These are phyloP conservation scores for Pyracantha coccinea DNA, from an alignment of 331 rosid genomes.

Conservation along the genomic window DNA sequence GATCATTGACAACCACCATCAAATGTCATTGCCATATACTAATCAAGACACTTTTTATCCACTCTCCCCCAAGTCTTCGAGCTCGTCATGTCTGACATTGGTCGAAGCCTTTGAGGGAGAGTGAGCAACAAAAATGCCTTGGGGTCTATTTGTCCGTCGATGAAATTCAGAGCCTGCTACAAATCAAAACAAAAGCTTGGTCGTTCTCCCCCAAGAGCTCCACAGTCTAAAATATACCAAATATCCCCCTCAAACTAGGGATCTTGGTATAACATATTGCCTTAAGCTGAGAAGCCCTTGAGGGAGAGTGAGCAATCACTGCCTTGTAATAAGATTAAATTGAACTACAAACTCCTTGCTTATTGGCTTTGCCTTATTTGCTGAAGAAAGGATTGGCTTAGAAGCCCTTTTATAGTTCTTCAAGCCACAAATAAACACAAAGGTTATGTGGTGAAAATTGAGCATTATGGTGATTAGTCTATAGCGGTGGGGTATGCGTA, in stretches of 20 bases:
- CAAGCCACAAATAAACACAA: slow-evolving; percentile 4
- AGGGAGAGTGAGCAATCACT: slow-evolving; percentile 45
- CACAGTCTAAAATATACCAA: slow-evolving; percentile 5
- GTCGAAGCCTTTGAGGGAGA: slow-evolving; percentile 51
- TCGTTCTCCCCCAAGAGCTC: background rate
- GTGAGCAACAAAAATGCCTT: slow-evolving; percentile 31
- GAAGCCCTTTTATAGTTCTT: slow-evolving; percentile 31
- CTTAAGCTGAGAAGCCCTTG: slow-evolving; percentile 33
- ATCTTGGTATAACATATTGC: background rate
- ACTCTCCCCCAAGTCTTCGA: background rate
- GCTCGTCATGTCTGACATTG: background rate
- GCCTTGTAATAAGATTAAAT: slow-evolving; percentile 4
- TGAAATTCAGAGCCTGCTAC: background rate
- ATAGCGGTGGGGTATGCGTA: slow-evolving; percentile 30
- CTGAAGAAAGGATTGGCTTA: background rate
- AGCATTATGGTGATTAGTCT: background rate
- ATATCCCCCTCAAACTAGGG: background rate
- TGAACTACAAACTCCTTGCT: background rate
- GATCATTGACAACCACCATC: background rate
- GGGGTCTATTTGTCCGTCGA: background rate
- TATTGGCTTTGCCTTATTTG: background rate
- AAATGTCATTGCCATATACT: background rate
- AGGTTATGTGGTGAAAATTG: background rate
- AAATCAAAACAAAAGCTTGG: slow-evolving; percentile 6
- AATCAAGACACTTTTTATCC: background rate